A percentile compares a stretch with the other conserved stretches of the same genome.
Conservation (phyloP, 1,139 yeast species). For the Candida sp. region DNA sequence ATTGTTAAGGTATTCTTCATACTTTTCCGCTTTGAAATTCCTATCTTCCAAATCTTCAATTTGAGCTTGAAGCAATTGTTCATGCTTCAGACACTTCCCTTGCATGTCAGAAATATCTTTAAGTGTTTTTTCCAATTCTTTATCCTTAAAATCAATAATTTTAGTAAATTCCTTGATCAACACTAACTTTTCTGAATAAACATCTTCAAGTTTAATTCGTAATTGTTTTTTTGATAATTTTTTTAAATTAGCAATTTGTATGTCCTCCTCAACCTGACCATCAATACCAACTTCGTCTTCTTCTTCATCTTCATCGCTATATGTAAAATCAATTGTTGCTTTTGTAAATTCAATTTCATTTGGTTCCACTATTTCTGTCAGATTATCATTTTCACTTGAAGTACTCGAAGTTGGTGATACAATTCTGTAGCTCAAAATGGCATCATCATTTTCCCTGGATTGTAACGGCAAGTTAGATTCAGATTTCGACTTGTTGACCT, state of each 20-base stretch:
- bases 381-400: neutral
- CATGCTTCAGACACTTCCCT: neutral
- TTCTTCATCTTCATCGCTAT: neutral
- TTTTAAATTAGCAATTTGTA: neutral
- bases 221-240: neutral
- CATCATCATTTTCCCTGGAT: neutral
- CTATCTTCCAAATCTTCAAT: neutral
- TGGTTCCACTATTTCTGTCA: slow-evolving; percentile 1
- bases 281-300: neutral
- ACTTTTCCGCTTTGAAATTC: neutral
- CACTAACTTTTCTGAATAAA: neutral
- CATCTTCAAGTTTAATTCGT: neutral
- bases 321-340: neutral
- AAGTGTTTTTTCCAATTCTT: neutral
- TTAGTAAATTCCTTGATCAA: neutral
- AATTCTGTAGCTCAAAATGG: neutral
- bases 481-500: neutral
- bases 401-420: slow-evolving; percentile 1
- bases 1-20: neutral
- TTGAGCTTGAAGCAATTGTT: neutral
- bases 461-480: neutral
- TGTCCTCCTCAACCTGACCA: neutral
- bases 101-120: neutral
- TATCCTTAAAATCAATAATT: neutral
- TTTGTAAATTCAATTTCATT: slow-evolving; percentile 1